phyloP scores from a whole-genome alignment of 352 stramenopile species.

The Pythium volutum region DNA sequence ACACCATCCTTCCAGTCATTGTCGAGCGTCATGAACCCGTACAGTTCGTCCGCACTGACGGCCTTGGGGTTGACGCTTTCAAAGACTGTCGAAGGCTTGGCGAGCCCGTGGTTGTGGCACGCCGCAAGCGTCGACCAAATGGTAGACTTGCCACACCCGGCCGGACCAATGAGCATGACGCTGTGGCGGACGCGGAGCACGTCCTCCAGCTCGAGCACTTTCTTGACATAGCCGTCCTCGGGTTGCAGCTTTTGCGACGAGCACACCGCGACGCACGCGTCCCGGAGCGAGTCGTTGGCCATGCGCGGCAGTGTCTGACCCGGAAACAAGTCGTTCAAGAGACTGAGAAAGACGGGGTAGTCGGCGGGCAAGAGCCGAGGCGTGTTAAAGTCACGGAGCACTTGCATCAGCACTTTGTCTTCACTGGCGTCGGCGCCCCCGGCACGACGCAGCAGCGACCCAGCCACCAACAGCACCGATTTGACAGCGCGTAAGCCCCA shows the following conservation, averaged over 20 bases:
- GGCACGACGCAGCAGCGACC: constrained; percentile 88
- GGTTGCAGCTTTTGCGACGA: constrained; percentile 79
- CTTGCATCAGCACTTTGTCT: constrained; percentile 93
- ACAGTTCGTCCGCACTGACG: constrained; percentile 91
- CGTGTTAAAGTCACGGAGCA: constrained; percentile 96
- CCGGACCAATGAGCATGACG: constrained; percentile 95
- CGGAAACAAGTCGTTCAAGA: constrained; percentile 94
- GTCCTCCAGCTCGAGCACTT: constrained; percentile 94
- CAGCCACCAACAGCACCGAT: constrained; percentile 94
- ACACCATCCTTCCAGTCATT: constrained; percentile 98
- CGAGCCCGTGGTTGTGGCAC: constrained; percentile 66
- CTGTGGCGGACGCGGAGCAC: constrained; percentile 94
- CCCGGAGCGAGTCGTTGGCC: constrained; percentile 45
- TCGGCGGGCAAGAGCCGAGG: constrained; percentile 92
- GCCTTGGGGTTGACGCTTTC: constrained; percentile 96
- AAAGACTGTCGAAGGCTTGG: constrained; percentile 91
- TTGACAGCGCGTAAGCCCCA: constrained; percentile 95
- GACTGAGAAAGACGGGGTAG: constrained; percentile 92
- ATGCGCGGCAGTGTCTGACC: constrained; percentile 34
- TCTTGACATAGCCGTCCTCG: constrained; percentile 95
- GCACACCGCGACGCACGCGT: constrained; percentile 50
- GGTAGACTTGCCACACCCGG: constrained; percentile 93
- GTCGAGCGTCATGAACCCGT: constrained; percentile 96
- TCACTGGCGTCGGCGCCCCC: constrained; percentile 50
- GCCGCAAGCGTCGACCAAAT: constrained; percentile 94